Conservation (phyloP, 305 asterid genomes). For the Striga hermonthica region DNA sequence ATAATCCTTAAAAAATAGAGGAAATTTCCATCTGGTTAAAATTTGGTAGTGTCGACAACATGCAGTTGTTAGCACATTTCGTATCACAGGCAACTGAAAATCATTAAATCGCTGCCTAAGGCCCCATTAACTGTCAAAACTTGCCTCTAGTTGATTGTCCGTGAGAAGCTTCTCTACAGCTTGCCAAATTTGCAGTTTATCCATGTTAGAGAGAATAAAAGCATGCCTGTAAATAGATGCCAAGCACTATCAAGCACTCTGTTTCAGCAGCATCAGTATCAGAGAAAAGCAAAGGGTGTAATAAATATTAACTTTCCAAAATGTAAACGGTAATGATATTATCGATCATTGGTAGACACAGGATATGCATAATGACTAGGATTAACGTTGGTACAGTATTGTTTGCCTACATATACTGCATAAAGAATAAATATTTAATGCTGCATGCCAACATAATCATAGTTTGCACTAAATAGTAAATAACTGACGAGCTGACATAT, state of each 20-base stretch:
- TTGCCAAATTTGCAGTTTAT: constrained; percentile 79
- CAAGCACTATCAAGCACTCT: constrained; percentile 28
- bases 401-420: constrained; percentile 6
- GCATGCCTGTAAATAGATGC: constrained; percentile 66
- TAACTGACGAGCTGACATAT: constrained; percentile 9
- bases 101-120: constrained; percentile 8
- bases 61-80: constrained; percentile 10
- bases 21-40: constrained; percentile 1
- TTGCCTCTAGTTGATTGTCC: constrained; percentile 95
- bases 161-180: constrained; percentile 82
- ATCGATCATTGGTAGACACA: constrained; percentile 5
- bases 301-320: constrained; percentile 25
- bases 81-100: constrained; percentile 22
- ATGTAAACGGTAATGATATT: constrained; percentile 17
- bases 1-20: constrained; percentile 21
- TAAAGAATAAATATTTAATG: not conserved
- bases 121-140: constrained; percentile 32
- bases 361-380: constrained; percentile 24
- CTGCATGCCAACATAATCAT: constrained; percentile 2
- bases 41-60: constrained; percentile 13
- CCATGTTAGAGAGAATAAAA: constrained; percentile 63
- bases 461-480: constrained; percentile 3
- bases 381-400: constrained; percentile 21
- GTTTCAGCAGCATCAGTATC: constrained; percentile 11
- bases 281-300: constrained; percentile 21